Evolutionary conservation across 495 filamentous ascomycete genomes (phyloP), one percentile per base, ranked within the genome.

Genomic region (Penicillium salamii): DNA sequence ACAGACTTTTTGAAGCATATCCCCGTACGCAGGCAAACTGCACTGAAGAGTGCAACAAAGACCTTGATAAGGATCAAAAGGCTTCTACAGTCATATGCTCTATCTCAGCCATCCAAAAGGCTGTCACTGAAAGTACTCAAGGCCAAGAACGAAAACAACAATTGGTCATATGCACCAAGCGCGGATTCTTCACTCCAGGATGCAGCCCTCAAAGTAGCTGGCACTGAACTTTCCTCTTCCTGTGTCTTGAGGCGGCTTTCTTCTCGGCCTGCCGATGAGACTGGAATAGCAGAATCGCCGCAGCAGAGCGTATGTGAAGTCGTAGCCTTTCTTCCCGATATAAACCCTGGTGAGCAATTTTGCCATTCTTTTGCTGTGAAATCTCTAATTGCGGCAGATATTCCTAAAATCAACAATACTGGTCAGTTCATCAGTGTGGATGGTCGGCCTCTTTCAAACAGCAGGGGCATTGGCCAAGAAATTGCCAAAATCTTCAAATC

Each of bases 401-500:
- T 66, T 13, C 67, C 74, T 4, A 86, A 82, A 31, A 63, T 87
- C 42, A 75, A 67, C 44, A 74, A 75, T 52, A 65, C 74, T 40
- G 83, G 87, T 2, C 70, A 84, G 34, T 88, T 84, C 62, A 48
- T 96, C 12, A 91, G 83, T 9, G 74, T 97, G 0, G 91, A 97
- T 62, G 82, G 78, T 4, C 77, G 93, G 34, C 89, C 90, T 2
- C 65, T 97, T 6, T 84, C 86, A 24, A 67, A 78, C 20, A 60
- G 66, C 2, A 72, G 81, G 40, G 87, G 87, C 0, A 79, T 81
- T 5, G 70, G 81, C 12, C 91, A 87, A 53, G 81, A 87, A 47
- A 76, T 96, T 24, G 48, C 79, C 0, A 75, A 73, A 7, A 49
- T 78, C 0, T 90, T 81, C 68, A 89, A 83, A 61, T 61, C 57